These are phyloP conservation scores for Parmelia sp. DNA, from an alignment of 495 filamentous ascomycete species.

Conservation along the genomic window DNA sequence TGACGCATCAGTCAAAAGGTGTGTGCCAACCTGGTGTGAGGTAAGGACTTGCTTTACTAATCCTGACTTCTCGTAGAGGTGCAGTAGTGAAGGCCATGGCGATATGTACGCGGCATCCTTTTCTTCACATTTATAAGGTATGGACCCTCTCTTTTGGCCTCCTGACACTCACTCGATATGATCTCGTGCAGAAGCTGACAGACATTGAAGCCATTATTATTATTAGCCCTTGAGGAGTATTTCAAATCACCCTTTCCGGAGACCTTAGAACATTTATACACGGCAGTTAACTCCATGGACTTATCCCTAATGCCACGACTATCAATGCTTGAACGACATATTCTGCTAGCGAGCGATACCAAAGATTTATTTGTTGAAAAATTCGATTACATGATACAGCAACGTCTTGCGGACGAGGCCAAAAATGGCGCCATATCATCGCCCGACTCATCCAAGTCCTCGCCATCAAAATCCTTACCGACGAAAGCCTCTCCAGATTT, in stretches of 20 bases:
- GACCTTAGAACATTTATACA: slow-evolving; percentile 82
- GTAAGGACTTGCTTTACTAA: neutral
- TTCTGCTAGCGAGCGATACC: slow-evolving; percentile 83
- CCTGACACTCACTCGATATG: neutral
- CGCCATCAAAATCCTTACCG: slow-evolving; percentile 26
- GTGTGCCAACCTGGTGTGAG: slow-evolving; percentile 9
- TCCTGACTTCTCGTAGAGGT: slow-evolving; percentile 48
- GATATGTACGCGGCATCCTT: slow-evolving; percentile 98
- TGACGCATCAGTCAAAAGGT: slow-evolving; percentile 81
- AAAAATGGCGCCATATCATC: slow-evolving; percentile 26
- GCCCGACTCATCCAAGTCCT: slow-evolving; percentile 30
- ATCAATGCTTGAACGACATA: slow-evolving; percentile 72
- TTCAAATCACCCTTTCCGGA: slow-evolving; percentile 87
- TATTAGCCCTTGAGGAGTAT: slow-evolving; percentile 95
- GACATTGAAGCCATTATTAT: slow-evolving; percentile 64
- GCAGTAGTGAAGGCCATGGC: slow-evolving; percentile 98
- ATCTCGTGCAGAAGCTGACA: slow-evolving; percentile 11
- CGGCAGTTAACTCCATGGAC: slow-evolving; percentile 94
- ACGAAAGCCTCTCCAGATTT: slow-evolving; percentile 30
- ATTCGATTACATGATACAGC: slow-evolving; percentile 88
- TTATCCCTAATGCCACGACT: slow-evolving; percentile 87
- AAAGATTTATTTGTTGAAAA: slow-evolving; percentile 98
- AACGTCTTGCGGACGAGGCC: slow-evolving; percentile 48
- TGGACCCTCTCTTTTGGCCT: slow-evolving; percentile 16
- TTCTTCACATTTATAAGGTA: slow-evolving; percentile 97